Evolutionary conservation across 805 yeast species (phyloP).

Genomic region (Saturnispora zaruensis): DNA sequence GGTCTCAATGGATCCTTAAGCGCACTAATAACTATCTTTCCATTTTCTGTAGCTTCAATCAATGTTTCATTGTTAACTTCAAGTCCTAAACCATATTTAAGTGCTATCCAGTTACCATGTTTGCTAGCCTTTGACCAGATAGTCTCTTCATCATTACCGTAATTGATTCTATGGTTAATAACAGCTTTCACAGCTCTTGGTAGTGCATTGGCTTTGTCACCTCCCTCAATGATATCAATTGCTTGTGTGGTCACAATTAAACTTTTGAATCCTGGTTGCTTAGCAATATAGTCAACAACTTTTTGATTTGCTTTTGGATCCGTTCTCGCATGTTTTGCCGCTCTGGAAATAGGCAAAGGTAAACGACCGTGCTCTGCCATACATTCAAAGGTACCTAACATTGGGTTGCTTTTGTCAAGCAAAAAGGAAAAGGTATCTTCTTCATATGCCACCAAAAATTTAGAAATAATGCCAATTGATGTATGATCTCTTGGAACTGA

Average conservation of each 20-base stretch:
- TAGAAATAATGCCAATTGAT: conserved; percentile 63
- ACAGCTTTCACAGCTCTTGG: conserved; percentile 53
- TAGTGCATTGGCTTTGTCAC: conserved; percentile 66
- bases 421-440: conserved; percentile 41
- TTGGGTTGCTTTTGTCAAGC: conserved; percentile 50
- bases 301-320: conserved; percentile 29
- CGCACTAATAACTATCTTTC: conserved; percentile 21
- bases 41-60: conserved; percentile 16
- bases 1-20: conserved; percentile 26
- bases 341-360: conserved; percentile 9
- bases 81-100: conserved; percentile 31
- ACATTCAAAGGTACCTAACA: conserved; percentile 50
- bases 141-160: conserved; percentile 38
- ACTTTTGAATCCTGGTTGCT: conserved; percentile 26
- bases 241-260: conserved; percentile 59
- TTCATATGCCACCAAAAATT: conserved; percentile 50
- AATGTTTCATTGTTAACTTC: conserved; percentile 26
- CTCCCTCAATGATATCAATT: conserved; percentile 58
- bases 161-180: conserved; percentile 50
- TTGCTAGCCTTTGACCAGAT: conserved; percentile 27
- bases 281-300: conserved; percentile 26
- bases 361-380: conserved; percentile 41
- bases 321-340: conserved; percentile 12
- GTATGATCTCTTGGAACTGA: conserved; percentile 63
- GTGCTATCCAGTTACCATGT: conserved; percentile 28